Evolutionary conservation across 1,139 yeast species (phyloP).

Genomic region (Scheffersomyces illinoinensis): DNA sequence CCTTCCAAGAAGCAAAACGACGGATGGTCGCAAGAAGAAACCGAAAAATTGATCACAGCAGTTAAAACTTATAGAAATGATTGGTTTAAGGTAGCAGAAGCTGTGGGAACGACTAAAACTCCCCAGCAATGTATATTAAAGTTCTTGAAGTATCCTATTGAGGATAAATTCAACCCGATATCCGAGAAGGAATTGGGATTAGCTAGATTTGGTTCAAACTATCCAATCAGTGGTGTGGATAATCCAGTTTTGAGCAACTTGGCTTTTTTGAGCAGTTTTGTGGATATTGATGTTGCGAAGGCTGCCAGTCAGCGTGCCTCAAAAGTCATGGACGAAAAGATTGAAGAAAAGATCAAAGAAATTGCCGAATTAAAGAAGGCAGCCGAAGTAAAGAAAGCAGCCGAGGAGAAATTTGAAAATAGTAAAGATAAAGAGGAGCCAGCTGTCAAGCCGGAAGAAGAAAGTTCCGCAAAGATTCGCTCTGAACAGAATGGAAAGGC

Average conservation of each 20-base stretch:
- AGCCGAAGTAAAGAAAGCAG: constrained; percentile 4
- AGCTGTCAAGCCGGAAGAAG: constrained; percentile 2
- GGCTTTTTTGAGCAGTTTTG: constrained; percentile 81
- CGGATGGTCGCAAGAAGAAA: constrained; percentile 68
- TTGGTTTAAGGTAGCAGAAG: constrained; percentile 74
- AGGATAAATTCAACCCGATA: constrained; percentile 55
- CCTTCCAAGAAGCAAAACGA: constrained; percentile 45
- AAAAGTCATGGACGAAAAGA: constrained; percentile 53
- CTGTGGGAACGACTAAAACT: constrained; percentile 61
- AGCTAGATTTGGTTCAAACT: constrained; percentile 77
- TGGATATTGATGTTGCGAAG: constrained; percentile 83
- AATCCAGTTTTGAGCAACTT: constrained; percentile 92
- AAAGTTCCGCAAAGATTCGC: not conserved
- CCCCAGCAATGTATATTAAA: constrained; percentile 82
- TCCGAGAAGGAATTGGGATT: constrained; percentile 36
- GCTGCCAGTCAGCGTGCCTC: constrained; percentile 76
- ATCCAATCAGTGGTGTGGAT: constrained; percentile 83
- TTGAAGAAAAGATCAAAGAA: constrained; percentile 37
- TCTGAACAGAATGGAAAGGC: not conserved
- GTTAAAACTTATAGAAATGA: constrained; percentile 60
- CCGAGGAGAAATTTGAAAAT: constrained; percentile 9
- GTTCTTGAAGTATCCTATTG: constrained; percentile 79
- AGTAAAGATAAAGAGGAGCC: constrained; percentile 11
- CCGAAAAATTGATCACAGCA: constrained; percentile 60
- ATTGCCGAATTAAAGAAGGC: constrained; percentile 6